Conservation (phyloP, 129 eudicot species). For the Flaveria sonorensis region DNA sequence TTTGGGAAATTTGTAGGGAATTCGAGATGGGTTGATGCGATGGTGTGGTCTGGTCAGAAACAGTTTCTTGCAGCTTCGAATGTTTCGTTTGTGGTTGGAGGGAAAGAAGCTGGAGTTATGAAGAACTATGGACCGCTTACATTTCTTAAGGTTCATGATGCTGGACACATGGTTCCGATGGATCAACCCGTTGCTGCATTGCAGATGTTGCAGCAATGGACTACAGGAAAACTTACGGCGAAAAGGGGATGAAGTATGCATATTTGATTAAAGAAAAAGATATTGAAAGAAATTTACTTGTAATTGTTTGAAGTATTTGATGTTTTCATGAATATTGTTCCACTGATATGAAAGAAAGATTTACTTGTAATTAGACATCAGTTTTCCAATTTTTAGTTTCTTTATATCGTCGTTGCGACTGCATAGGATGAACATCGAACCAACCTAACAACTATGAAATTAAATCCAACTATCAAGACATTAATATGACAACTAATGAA, state of each 20-base stretch:
- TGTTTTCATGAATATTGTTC: conserved; percentile 27
- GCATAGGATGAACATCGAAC: too few species aligned
- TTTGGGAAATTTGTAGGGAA: conserved; percentile 46
- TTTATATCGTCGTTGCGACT: too few species aligned
- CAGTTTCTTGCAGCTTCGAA: conserved; percentile 48
- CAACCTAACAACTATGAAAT: too few species aligned
- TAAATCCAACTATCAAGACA: neutral
- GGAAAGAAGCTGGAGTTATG: conserved; percentile 51
- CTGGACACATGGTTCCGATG: conserved; percentile 94
- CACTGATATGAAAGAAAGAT: conserved; percentile 17
- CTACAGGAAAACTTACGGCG: conserved; percentile 46
- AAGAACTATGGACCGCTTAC: conserved; percentile 65
- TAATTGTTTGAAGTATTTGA: conserved; percentile 28
- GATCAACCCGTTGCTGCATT: conserved; percentile 75
- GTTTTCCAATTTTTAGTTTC: neutral
- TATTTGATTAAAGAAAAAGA: neutral
- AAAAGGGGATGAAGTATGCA: conserved; percentile 4
- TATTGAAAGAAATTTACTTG: conserved; percentile 5
- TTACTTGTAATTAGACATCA: conserved; percentile 38
- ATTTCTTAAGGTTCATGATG: conserved; percentile 66
- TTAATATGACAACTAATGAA: too few species aligned
- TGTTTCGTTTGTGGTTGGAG: conserved; percentile 56
- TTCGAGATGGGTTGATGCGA: conserved; percentile 76
- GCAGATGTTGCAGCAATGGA: conserved; percentile 83
- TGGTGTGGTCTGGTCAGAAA: conserved; percentile 82